Evolutionary conservation across 257 asterid genomes (phyloP).

Genomic region (Solanum chmielewskii): DNA sequence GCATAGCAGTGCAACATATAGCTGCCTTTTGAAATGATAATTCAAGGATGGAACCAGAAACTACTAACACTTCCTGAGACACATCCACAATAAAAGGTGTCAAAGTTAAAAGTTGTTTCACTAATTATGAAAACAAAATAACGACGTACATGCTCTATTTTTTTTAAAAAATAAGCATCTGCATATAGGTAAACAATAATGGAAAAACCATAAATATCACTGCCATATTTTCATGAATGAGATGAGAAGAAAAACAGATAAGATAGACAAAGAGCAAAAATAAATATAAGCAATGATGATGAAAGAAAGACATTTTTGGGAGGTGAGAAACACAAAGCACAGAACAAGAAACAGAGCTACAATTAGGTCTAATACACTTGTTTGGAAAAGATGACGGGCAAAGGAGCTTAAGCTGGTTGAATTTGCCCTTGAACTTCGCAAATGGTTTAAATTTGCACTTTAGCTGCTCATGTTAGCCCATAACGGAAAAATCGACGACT

Average conservation of each 20-base stretch:
- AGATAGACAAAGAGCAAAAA: neutral
- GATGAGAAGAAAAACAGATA: neutral
- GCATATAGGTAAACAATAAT: neutral
- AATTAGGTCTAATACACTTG: neutral
- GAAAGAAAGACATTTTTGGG: neutral
- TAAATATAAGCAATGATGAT: neutral
- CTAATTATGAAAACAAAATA: neutral
- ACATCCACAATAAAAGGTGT: neutral
- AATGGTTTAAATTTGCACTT: neutral
- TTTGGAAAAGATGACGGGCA: neutral
- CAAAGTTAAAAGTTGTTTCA: neutral
- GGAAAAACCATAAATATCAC: neutral
- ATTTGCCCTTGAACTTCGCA: neutral
- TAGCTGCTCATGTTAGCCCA: neutral
- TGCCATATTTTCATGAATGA: neutral
- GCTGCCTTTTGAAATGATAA: slow-evolving; percentile 83
- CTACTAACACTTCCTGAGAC: slow-evolving; percentile 63
- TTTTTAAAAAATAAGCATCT: neutral
- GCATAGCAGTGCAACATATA: slow-evolving; percentile 84
- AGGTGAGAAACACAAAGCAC: neutral
- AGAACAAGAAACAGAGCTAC: neutral
- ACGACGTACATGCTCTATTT: neutral
- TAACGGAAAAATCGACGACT: neutral
- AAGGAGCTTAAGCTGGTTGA: neutral
- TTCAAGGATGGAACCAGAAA: slow-evolving; percentile 70